Evolutionary conservation across 495 filamentous ascomycete genomes (phyloP).

Genomic region (Penicillium chermesinum): DNA sequence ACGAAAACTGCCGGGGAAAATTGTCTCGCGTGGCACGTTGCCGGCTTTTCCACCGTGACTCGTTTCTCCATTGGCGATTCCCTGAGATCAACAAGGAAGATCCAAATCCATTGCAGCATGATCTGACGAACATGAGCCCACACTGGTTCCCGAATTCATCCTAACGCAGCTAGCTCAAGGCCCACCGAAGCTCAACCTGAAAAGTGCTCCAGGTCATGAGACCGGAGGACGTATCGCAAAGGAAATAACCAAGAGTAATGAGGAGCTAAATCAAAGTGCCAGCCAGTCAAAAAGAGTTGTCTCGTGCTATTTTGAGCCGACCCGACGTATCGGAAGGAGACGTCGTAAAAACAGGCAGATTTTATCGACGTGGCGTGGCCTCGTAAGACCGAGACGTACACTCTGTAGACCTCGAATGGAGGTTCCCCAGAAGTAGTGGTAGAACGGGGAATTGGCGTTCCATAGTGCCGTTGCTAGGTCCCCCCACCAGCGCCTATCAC

Average conservation of each 20-base stretch:
- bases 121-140: neutral
- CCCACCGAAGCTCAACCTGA: neutral
- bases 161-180: neutral
- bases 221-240: no score
- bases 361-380: no score
- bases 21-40: neutral
- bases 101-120: neutral
- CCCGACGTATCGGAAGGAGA: no score
- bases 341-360: no score
- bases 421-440: no score
- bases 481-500: conserved; percentile 8
- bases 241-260: no score
- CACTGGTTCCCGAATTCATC: neutral
- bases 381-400: no score
- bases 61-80: neutral
- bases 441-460: neutral
- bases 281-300: no score
- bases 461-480: conserved; percentile 1
- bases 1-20: neutral
- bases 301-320: no score
- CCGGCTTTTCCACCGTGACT: neutral
- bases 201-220: no score
- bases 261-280: no score
- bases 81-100: neutral
- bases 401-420: no score